Evolutionary conservation across 345 rosid genomes (phyloP).

Genomic region (Dipteronia dyeriana): DNA sequence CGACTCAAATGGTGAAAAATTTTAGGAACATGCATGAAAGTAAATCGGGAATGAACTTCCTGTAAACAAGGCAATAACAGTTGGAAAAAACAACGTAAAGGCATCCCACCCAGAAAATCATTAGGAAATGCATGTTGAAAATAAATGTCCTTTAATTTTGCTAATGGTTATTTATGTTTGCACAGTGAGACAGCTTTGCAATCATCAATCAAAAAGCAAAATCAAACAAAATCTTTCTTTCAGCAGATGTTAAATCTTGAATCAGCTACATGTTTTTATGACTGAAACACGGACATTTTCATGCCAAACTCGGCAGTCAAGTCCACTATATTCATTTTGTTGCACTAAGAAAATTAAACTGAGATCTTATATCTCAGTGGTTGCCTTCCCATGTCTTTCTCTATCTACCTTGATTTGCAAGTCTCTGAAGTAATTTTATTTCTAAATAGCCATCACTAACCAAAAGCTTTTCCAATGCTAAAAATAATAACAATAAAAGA

Average conservation of each 20-base stretch:
- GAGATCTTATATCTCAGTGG: neutral
- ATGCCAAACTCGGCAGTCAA: neutral
- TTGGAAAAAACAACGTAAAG: constrained; percentile 23
- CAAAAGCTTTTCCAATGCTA: neutral
- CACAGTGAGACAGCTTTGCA: neutral
- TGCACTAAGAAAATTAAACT: neutral
- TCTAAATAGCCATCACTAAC: neutral
- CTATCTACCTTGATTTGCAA: neutral
- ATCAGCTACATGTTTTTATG: neutral
- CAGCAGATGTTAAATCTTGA: neutral
- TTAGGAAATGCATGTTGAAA: neutral
- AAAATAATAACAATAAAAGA: neutral
- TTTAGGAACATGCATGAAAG: constrained; percentile 75
- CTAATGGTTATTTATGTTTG: neutral
- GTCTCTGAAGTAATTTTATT: neutral
- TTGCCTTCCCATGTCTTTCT: neutral
- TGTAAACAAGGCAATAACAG: constrained; percentile 39
- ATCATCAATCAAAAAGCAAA: constrained; percentile 8
- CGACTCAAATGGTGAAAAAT: constrained; percentile 58
- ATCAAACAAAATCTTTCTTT: constrained; percentile 1
- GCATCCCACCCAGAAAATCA: constrained; percentile 7
- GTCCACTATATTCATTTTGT: neutral
- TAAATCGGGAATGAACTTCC: constrained; percentile 72
- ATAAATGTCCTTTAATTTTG: neutral
- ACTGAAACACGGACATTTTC: neutral